Evolutionary conservation across 306 rosid genomes (phyloP), one percentile per base, ranked within the genome.

Genomic region (Comarum palustre): DNA sequence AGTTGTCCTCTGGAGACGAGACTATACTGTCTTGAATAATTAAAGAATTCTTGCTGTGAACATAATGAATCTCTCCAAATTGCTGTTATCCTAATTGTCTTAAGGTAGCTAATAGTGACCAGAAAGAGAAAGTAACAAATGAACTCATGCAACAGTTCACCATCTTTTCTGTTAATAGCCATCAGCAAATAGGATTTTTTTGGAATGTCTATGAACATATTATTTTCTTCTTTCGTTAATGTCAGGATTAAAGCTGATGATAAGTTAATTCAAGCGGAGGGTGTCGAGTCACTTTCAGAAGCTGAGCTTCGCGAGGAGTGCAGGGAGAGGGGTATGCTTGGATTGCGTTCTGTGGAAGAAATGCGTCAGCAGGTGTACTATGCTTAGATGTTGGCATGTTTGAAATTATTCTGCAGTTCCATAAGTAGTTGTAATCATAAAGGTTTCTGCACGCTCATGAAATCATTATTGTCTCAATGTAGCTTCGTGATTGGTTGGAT

Each of bases 281-380:
- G 97, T 74, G 83, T 94, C 70, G 97, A 89, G 83, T 94, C 99
- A 76, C 95, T 94, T 72, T 88, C 99, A 55, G 99, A 94, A 88
- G 92, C 68, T 39, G 99, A 94, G 74, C 99, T 94, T 61, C 87
- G 92, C 16, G 96, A 89, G 81, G 99, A 90, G 63, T 94, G 99
- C 80, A 89, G 99, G 83, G 97, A 91, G 79, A 86, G 99, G 45
- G 99, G 97, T 86, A 89, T 94, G 91, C 99, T 94, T 80, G 99
- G 97, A 69, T 73, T 88, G 82, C 88, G 77, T 77, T 94, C 99
- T 68, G 93, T 91, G 42, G 97, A 91, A 78, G 96, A 94, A 82
- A 91, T 94, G 99, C 94, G 99, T 74, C 92, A 91, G 72, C 96
- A 94, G 99, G 99, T 91, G 77, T 62, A 27, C 72, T n/a, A 2